A percentile compares a stretch with the other conserved stretches of the same genome.
phyloP scores from a whole-genome alignment of 2,329 filamentous ascomycete species.

The Coniochaeta ligniaria region DNA sequence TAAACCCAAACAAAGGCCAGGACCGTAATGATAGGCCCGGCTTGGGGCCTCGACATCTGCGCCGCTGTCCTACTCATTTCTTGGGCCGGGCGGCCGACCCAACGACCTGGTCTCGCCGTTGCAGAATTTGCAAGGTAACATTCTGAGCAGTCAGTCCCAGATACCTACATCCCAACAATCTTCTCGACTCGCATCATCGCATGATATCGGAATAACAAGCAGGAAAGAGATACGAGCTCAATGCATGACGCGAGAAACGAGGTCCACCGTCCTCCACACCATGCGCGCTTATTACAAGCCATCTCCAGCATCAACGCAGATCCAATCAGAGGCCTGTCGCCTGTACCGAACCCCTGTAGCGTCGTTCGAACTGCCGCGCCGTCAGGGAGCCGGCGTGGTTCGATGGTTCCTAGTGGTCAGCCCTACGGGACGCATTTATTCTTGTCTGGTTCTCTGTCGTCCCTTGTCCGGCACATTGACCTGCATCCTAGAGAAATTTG shows the following conservation, averaged over 20 bases:
- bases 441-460: not conserved
- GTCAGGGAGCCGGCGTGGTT: not conserved
- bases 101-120: not conserved
- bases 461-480: not conserved
- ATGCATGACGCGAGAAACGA: not conserved
- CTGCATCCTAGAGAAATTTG: not conserved
- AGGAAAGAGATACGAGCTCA: not conserved
- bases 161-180: too few species aligned
- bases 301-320: not conserved
- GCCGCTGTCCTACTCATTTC: conserved; percentile 1
- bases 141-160: too few species aligned
- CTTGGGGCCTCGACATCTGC: not conserved
- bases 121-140: too few species aligned
- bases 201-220: too few species aligned
- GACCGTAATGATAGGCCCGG: not conserved
- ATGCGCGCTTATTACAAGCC: not conserved
- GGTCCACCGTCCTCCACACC: not conserved
- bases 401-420: not conserved
- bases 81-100: not conserved
- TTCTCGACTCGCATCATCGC: too few species aligned
- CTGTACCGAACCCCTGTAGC: not conserved
- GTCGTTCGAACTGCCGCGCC: not conserved
- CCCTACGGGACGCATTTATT: not conserved
- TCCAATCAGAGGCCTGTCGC: not conserved
- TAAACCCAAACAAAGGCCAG: not conserved